Base-by-base conservation (phyloP, 352 stramenopile species). In the Phytophthora kernoviae region DNA sequence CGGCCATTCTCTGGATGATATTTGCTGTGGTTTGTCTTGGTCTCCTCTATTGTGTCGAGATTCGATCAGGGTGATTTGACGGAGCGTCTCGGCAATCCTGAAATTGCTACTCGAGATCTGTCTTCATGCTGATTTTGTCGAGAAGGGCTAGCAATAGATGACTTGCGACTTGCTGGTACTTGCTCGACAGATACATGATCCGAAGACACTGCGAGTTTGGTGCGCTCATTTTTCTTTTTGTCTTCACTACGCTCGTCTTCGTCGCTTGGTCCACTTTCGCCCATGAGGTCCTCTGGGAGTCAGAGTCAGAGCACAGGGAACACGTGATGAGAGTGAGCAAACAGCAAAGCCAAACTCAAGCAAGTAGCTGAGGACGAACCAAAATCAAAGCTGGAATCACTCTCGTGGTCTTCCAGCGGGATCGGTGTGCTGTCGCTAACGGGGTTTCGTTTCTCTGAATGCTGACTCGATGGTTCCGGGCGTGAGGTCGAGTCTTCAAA, bases 371-470 rank as follows among this genome's bases (percentile, higher is more conserved):
- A 48, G 34, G 45, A 76, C 65, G 5, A n/a, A 86, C 77, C 77
- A 47, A 86, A 86, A 45, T 84, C 69, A 43, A 86, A 86, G 47
- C 77, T 86, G 15, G 54, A 63, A 34, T 58, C 58, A 26, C 59
- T 32, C 20, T 59, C 51, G 0, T 36, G 7, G 9, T 55, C 44
- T 17, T 56, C 41, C 5, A 43, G 22, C 4, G 61, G 10, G 33
- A 41, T 4, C 53, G n/a, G 14, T 40, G 15, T 59, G 17, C 6
- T 30, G 17, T 58, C 50, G 21, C 37, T 54, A 22, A 56, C 44
- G n/a, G 26, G 26, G 17, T 54, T 51, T 6, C 2, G 18, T 21
- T 66, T 46, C 6, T 46, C 47, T 17, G 32, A 20, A 18, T 36
- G 17, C 6, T 11, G 32, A 12, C 14, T 56, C 22, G 14, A 21